phyloP scores from a whole-genome alignment of 1,284 basidiomycete genomes.

The Exobasidium cylindrosporum region DNA sequence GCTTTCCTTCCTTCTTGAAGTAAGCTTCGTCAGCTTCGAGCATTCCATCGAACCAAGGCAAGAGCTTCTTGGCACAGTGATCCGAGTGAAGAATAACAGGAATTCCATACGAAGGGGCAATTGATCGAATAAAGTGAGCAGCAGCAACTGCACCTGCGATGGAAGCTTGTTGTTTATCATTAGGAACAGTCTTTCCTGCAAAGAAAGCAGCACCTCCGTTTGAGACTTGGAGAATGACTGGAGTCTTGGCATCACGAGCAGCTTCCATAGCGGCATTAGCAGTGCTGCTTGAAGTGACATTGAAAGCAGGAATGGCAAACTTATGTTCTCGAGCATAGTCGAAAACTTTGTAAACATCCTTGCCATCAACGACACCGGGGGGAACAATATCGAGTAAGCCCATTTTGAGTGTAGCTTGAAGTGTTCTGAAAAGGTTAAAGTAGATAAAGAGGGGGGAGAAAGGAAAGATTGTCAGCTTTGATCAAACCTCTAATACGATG shows the following conservation, averaged over 20 bases:
- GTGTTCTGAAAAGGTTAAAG: neutral
- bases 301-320: slow-evolving; percentile 54
- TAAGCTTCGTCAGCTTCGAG: slow-evolving; percentile 92
- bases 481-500: too few species aligned
- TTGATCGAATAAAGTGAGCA: slow-evolving; percentile 78
- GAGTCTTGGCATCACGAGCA: slow-evolving; percentile 77
- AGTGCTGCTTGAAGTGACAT: slow-evolving; percentile 47
- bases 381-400: slow-evolving; percentile 38
- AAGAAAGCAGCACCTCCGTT: slow-evolving; percentile 96
- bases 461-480: too few species aligned
- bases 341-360: slow-evolving; percentile 55
- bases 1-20: slow-evolving; percentile 80
- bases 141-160: slow-evolving; percentile 87
- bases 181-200: slow-evolving; percentile 91
- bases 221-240: slow-evolving; percentile 96
- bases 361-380: slow-evolving; percentile 30
- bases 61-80: slow-evolving; percentile 97
- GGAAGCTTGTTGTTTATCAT: slow-evolving; percentile 95
- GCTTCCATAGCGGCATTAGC: slow-evolving; percentile 54
- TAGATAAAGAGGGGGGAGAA: neutral
- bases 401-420: slow-evolving; percentile 4
- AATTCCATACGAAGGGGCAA: slow-evolving; percentile 65
- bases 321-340: slow-evolving; percentile 52
- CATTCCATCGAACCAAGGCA: slow-evolving; percentile 99
- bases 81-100: slow-evolving; percentile 98